Conservation (phyloP, 1,284 basidiomycete genomes). For the Moesziomyces aphidis region DNA sequence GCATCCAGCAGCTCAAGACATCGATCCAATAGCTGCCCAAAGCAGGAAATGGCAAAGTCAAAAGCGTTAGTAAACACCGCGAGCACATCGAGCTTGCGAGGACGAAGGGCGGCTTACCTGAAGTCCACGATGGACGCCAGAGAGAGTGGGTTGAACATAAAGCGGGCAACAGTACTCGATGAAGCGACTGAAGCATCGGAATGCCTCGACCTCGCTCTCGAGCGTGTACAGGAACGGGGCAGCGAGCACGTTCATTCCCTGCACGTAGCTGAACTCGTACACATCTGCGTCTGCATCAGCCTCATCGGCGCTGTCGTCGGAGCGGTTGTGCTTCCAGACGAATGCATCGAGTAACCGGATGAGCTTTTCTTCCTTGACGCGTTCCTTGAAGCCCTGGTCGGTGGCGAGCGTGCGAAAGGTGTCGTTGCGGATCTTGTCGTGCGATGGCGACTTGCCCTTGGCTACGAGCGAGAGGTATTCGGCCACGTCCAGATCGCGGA, state of each 20-base stretch:
- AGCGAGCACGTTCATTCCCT: constrained; percentile 98
- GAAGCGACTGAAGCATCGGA: constrained; percentile 92
- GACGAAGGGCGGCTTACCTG: constrained; percentile 74
- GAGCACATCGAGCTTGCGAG: neutral
- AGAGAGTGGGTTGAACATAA: constrained; percentile 93
- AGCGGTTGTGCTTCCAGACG: constrained; percentile 84
- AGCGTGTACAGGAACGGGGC: constrained; percentile 96
- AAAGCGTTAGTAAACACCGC: neutral
- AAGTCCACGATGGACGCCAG: constrained; percentile 91
- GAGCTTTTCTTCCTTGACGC: constrained; percentile 95
- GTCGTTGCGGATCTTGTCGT: constrained; percentile 72
- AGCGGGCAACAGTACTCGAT: constrained; percentile 92
- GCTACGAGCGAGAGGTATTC: constrained; percentile 51
- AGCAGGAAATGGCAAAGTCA: neutral
- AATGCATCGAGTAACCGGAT: constrained; percentile 93
- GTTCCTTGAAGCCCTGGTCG: constrained; percentile 92
- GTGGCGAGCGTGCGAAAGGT: constrained; percentile 87
- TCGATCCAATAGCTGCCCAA: constrained; percentile 81
- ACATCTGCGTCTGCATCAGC: constrained; percentile 58
- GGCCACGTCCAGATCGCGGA: constrained; percentile 31
- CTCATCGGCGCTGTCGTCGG: constrained; percentile 72
- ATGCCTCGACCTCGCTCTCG: constrained; percentile 95
- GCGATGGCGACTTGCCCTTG: constrained; percentile 50
- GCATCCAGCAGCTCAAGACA: constrained; percentile 91
- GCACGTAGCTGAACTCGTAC: constrained; percentile 89